Evolutionary conservation across 2,329 filamentous ascomycete species (phyloP).

Genomic region (Ceratocystis diversiconidia): DNA sequence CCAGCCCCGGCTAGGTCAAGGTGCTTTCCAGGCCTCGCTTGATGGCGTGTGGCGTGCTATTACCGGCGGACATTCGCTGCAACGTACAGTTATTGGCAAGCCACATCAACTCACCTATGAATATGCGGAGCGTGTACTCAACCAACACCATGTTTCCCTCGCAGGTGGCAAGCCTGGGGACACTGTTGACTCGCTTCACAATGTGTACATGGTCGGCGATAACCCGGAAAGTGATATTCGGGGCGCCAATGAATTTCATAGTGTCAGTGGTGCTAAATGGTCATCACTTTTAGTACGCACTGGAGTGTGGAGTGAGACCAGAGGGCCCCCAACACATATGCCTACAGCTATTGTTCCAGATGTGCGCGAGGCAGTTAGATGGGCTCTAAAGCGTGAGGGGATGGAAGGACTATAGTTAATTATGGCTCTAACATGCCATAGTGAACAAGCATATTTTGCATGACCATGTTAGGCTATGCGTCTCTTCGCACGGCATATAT

Average conservation of each 20-base stretch:
- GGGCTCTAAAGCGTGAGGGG: conserved; percentile 50
- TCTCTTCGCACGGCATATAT: too few species aligned
- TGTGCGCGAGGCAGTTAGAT: conserved; percentile 62
- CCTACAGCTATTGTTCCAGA: conserved; percentile 57
- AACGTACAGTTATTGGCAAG: conserved; percentile 65
- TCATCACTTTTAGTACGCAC: conserved; percentile 62
- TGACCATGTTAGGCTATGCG: too few species aligned
- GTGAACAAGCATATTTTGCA: background rate
- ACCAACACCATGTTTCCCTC: conserved; percentile 37
- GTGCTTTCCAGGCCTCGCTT: conserved; percentile 72
- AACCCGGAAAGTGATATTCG: conserved; percentile 82
- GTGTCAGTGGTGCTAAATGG: conserved; percentile 58
- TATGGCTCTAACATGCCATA: background rate
- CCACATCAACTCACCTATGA: conserved; percentile 63
- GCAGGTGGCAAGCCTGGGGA: conserved; percentile 12
- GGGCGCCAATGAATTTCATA: conserved; percentile 65
- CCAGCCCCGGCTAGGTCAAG: conserved; percentile 77
- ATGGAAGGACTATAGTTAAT: conserved; percentile 25
- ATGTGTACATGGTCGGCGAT: conserved; percentile 90
- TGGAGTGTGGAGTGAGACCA: conserved; percentile 49
- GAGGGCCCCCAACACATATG: conserved; percentile 39
- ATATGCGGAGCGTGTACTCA: conserved; percentile 65
- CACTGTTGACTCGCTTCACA: conserved; percentile 36
- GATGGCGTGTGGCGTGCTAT: conserved; percentile 64
- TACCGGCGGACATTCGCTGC: conserved; percentile 48